Evolutionary conservation across 176 grass and related monocot genomes (phyloP).

Genomic region (Otatea glauca): DNA sequence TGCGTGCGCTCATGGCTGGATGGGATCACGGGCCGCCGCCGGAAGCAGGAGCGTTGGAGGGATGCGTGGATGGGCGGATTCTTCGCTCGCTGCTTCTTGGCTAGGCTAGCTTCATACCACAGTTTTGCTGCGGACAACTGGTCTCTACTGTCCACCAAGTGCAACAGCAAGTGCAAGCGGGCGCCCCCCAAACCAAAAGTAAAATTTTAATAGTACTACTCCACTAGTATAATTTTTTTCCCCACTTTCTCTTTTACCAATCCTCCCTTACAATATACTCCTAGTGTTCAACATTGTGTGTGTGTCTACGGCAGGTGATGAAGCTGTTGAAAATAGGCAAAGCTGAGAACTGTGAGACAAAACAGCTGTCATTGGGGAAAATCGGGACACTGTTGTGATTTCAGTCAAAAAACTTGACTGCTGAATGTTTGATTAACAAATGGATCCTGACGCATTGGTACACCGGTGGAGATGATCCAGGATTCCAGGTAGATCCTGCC

Average conservation of each 20-base stretch:
- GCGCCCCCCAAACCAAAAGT: neutral
- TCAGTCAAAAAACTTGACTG: neutral
- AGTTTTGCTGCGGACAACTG: constrained; percentile 54
- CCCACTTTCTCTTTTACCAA: neutral
- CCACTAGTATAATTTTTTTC: neutral
- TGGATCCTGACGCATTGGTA: neutral
- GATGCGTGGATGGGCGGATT: neutral
- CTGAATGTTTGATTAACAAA: neutral
- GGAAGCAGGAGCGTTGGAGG: neutral
- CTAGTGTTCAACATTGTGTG: neutral
- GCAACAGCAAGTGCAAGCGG: neutral
- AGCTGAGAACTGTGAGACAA: neutral
- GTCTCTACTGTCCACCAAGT: constrained; percentile 38
- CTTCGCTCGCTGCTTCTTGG: neutral
- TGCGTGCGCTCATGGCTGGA: neutral
- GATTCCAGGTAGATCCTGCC: neutral
- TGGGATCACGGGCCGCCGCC: constrained; percentile 21
- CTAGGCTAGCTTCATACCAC: constrained; percentile 35
- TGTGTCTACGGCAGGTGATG: neutral
- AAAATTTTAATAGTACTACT: too few species aligned
- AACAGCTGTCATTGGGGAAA: too few species aligned
- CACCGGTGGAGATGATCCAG: neutral
- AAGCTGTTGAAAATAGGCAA: neutral
- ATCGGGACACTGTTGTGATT: neutral
- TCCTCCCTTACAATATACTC: neutral